phyloP scores from a whole-genome alignment of 2,329 filamentous ascomycete species.

The Paraconiothyrium sp. region DNA sequence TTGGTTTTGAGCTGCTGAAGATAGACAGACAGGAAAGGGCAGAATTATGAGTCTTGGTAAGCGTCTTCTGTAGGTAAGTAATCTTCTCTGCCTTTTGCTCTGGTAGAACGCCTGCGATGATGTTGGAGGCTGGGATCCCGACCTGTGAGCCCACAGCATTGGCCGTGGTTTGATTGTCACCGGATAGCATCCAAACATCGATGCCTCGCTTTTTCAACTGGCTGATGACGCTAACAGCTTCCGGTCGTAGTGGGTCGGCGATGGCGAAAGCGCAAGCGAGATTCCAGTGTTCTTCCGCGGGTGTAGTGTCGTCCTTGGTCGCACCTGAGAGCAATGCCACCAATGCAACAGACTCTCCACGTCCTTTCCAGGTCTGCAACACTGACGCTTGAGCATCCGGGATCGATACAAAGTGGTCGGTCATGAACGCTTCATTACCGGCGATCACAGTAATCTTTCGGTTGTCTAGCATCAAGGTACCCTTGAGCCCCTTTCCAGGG shows the following conservation, averaged over 20 bases:
- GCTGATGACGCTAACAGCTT: conserved; percentile 71
- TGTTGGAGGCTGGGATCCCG: conserved; percentile 76
- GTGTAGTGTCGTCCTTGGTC: conserved; percentile 3
- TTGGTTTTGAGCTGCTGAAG: conserved; percentile 9
- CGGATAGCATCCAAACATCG: conserved; percentile 90
- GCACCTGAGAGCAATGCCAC: conserved; percentile 36
- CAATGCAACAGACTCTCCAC: conserved; percentile 55
- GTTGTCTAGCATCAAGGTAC: conserved; percentile 55
- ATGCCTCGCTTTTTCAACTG: conserved; percentile 72
- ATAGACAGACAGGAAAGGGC: conserved; percentile 33
- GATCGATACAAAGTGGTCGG: conserved; percentile 46
- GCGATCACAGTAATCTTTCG: conserved; percentile 62
- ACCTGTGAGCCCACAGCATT: conserved; percentile 78
- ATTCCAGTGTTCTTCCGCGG: conserved; percentile 41
- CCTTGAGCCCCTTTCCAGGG: conserved; percentile 76
- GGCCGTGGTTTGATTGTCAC: conserved; percentile 88
- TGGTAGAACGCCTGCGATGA: conserved; percentile 88
- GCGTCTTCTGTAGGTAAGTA: conserved; percentile 55
- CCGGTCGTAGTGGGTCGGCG: conserved; percentile 80
- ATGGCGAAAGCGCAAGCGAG: conserved; percentile 77
- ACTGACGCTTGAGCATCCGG: conserved; percentile 24
- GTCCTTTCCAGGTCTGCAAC: conserved; percentile 52
- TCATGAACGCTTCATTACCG: conserved; percentile 78
- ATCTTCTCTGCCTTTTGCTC: conserved; percentile 82
- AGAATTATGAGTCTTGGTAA: conserved; percentile 33